Percentiles rank a stretch among this genome's conserved stretches.
phyloP scores from a whole-genome alignment of 2,329 filamentous ascomycete species.

The Hymenoscyphus salicellus region DNA sequence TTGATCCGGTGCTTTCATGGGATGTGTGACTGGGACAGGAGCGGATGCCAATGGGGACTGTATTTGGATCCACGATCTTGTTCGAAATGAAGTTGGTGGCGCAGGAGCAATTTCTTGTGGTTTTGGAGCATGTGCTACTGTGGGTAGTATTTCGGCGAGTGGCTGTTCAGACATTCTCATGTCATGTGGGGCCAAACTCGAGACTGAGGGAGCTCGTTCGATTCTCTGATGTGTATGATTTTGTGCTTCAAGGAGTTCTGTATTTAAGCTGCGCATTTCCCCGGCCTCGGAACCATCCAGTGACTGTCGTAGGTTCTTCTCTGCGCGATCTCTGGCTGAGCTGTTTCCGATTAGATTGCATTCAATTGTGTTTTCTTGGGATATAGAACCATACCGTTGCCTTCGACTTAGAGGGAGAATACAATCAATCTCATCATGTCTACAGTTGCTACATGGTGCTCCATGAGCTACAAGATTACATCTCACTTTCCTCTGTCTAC shows the following conservation, averaged over 20 bases:
- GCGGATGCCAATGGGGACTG: slow-evolving; percentile 16
- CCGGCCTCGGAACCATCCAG: not conserved
- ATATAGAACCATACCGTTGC: slow-evolving; percentile 13
- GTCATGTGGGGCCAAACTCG: slow-evolving; percentile 13
- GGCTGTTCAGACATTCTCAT: slow-evolving; percentile 15
- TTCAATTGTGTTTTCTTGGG: not conserved
- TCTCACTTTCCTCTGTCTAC: slow-evolving; percentile 19
- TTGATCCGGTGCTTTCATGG: not conserved
- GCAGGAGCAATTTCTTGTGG: not conserved
- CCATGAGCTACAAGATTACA: slow-evolving; percentile 19
- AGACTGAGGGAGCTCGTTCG: not conserved
- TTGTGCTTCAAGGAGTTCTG: not conserved
- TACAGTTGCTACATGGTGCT: slow-evolving; percentile 19
- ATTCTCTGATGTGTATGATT: not conserved
- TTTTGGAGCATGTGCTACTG: not conserved
- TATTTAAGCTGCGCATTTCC: not conserved
- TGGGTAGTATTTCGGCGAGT: slow-evolving; percentile 13
- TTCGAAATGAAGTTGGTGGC: slow-evolving; percentile 7
- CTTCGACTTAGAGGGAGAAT: slow-evolving; percentile 18
- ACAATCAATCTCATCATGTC: slow-evolving; percentile 21
- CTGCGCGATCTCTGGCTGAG: slow-evolving; percentile 12
- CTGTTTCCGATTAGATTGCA: not conserved
- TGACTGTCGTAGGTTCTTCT: slow-evolving; percentile 3
- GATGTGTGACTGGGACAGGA: not conserved
- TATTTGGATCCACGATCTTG: slow-evolving; percentile 18